Evolutionary conservation across 306 rosid genomes (phyloP).

Genomic region (Nissolia schottii): DNA sequence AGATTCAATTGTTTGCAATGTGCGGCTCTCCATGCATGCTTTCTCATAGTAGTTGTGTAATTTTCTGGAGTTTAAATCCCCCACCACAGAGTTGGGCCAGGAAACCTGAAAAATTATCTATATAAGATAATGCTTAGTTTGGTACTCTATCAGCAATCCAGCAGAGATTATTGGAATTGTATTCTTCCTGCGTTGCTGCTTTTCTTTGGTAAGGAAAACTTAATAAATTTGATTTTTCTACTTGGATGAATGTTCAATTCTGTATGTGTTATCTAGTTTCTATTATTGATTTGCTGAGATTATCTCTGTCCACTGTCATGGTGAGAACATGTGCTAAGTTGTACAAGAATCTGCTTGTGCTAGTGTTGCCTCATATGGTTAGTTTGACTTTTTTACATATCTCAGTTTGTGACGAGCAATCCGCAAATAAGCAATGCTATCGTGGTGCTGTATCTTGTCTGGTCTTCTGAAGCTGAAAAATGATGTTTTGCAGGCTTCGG

Average conservation of each 20-base stretch:
- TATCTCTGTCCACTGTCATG: conserved; percentile 44
- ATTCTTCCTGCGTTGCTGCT: conserved; percentile 98
- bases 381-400: conserved; percentile 46
- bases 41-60: conserved; percentile 46
- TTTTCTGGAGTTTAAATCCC: conserved; percentile 68
- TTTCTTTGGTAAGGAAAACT: conserved; percentile 90
- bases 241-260: conserved; percentile 48
- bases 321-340: conserved; percentile 54
- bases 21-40: conserved; percentile 48
- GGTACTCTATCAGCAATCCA: conserved; percentile 89
- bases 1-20: conserved; percentile 54
- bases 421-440: conserved; percentile 27
- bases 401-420: too few species aligned
- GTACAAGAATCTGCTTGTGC: conserved; percentile 43
- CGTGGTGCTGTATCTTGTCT: background rate
- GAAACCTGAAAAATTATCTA: conserved; percentile 75
- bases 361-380: conserved; percentile 65
- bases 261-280: conserved; percentile 30
- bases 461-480: conserved; percentile 3
- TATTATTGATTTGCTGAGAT: conserved; percentile 44
- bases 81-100: conserved; percentile 67
- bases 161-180: conserved; percentile 88
- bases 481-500: conserved; percentile 68
- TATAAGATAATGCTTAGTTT: conserved; percentile 64
- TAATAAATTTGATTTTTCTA: conserved; percentile 46